Conservation (phyloP, 805 yeast species). For the Spathaspora passalidarum region DNA sequence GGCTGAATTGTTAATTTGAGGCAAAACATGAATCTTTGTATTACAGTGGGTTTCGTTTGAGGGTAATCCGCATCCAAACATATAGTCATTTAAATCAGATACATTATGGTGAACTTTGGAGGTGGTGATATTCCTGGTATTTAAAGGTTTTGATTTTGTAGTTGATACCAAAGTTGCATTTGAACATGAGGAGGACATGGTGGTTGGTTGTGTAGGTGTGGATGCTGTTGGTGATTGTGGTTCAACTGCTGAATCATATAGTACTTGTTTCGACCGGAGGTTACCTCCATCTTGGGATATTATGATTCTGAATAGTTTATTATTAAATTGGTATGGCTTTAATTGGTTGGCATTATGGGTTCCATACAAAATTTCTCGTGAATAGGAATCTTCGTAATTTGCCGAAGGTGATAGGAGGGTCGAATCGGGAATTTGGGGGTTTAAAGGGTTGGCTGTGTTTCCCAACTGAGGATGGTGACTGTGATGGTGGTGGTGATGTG, state of each 20-base stretch:
- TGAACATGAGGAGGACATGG: neutral
- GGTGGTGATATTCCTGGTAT: slow-evolving; percentile 18
- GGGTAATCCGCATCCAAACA: slow-evolving; percentile 59
- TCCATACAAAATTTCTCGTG: slow-evolving; percentile 48
- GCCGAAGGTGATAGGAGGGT: neutral
- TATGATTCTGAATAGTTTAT: slow-evolving; percentile 38
- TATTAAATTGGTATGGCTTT: slow-evolving; percentile 23
- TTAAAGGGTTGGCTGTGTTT: neutral
- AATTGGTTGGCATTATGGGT: slow-evolving; percentile 26
- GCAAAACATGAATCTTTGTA: slow-evolving; percentile 48
- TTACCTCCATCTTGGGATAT: slow-evolving; percentile 52
- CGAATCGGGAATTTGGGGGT: neutral
- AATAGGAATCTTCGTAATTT: slow-evolving; percentile 40
- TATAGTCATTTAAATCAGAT: slow-evolving; percentile 46
- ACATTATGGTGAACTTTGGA: slow-evolving; percentile 37
- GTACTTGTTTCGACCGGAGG: slow-evolving; percentile 43
- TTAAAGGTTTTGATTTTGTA: neutral
- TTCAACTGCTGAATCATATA: slow-evolving; percentile 39
- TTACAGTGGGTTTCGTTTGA: slow-evolving; percentile 41
- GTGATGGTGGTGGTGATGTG: slow-evolving; percentile 5
- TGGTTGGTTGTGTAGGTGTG: neutral
- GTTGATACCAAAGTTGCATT: neutral
- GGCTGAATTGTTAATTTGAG: slow-evolving; percentile 36
- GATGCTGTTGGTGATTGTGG: slow-evolving; percentile 1
- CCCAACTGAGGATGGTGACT: neutral